These are phyloP conservation scores for Tetracentron sinense DNA, from an alignment of 164 flowering plant species.

Conservation along the genomic window DNA sequence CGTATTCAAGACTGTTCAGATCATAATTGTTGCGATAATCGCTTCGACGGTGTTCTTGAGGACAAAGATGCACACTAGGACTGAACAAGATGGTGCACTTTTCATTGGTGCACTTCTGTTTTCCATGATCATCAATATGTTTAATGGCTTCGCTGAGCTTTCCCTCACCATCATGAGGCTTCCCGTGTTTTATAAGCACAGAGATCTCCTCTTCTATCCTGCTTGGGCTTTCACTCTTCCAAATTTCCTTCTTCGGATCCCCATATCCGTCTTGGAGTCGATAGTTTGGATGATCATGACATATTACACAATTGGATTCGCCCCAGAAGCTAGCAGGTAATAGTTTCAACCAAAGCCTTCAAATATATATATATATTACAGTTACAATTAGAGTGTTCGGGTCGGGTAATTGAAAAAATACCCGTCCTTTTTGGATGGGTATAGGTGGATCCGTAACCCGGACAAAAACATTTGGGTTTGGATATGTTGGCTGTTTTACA, in stretches of 20 bases:
- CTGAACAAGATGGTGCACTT: constrained; percentile 55
- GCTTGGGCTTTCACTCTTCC: constrained; percentile 88
- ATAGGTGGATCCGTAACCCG: too few species aligned
- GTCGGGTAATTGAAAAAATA: too few species aligned
- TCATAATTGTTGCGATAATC: constrained; percentile 55
- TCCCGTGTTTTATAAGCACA: constrained; percentile 94
- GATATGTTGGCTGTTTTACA: too few species aligned
- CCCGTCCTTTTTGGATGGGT: too few species aligned
- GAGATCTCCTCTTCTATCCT: constrained; percentile 85
- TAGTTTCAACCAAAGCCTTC: not conserved
- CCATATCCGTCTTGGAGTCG: constrained; percentile 69
- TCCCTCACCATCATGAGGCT: constrained; percentile 66
- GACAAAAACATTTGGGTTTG: too few species aligned
- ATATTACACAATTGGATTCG: constrained; percentile 82
- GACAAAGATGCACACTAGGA: constrained; percentile 46
- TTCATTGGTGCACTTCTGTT: constrained; percentile 75
- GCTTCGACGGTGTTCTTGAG: constrained; percentile 68
- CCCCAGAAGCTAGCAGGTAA: constrained; percentile 90
- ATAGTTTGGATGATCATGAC: constrained; percentile 65
- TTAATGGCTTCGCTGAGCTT: constrained; percentile 90
- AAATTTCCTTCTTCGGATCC: constrained; percentile 58
- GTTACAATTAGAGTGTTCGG: too few species aligned
- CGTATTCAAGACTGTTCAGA: constrained; percentile 74
- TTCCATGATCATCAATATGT: constrained; percentile 64
- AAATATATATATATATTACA: too few species aligned